Conservation (phyloP, 805 yeast species). For the Metschnikowia baotianmanensis region DNA sequence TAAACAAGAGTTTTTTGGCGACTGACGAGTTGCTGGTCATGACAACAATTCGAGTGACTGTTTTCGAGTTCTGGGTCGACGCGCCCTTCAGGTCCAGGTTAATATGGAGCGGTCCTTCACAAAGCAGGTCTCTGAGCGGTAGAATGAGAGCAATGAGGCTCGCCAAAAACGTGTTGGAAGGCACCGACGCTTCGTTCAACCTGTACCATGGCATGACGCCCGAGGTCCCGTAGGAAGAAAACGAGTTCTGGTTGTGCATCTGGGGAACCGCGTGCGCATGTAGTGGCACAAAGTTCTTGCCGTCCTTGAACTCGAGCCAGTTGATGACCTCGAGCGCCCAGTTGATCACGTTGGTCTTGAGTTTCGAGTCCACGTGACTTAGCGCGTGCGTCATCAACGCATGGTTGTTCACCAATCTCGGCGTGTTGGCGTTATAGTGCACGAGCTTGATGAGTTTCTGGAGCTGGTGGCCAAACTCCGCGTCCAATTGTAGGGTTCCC, state of each 20-base stretch:
- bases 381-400: constrained; percentile 31
- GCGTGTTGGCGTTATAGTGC: constrained; percentile 42
- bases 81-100: constrained; percentile 18
- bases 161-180: constrained; percentile 41
- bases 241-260: constrained; percentile 8
- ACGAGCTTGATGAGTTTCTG: constrained; percentile 37
- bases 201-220: constrained; percentile 9
- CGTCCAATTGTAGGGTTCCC: constrained; percentile 41
- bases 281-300: constrained; percentile 18
- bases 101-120: constrained; percentile 31
- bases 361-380: constrained; percentile 17
- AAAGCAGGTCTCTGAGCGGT: constrained; percentile 38
- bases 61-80: constrained; percentile 22
- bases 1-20: constrained; percentile 56
- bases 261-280: constrained; percentile 11
- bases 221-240: constrained; percentile 9
- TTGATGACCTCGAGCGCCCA: constrained; percentile 53
- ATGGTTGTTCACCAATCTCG: constrained; percentile 43
- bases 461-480: constrained; percentile 40
- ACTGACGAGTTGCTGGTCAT: constrained; percentile 61
- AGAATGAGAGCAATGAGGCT: constrained; percentile 45
- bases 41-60: constrained; percentile 49
- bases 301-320: constrained; percentile 58
- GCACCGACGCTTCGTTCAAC: constrained; percentile 4
- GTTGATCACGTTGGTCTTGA: constrained; percentile 40